Base-by-base conservation (phyloP, 1,139 yeast species). In the Saccharomyces hybrid region DNA sequence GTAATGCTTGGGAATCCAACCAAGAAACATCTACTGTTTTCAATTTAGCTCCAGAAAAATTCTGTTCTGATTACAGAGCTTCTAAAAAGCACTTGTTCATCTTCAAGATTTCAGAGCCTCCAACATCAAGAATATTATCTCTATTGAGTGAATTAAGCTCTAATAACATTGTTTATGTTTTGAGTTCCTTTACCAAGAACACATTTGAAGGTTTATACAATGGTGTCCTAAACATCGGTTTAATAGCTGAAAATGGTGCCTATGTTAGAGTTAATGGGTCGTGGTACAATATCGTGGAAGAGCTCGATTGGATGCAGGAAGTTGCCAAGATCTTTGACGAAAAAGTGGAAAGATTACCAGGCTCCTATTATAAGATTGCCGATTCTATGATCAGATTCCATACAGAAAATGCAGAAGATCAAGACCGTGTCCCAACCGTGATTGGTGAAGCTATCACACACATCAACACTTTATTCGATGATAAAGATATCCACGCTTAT, bases 241-340 rank as follows among this genome's bases (percentile, higher is more conserved):
- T 90, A 52, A 82, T 90, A 60, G 95, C 96, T 1, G 97, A 90
- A 68, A 84, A 85, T 66, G 97, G 97, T 26, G 95, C 89, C 1
- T 73, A 69, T 55, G 78, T 85, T 41, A 82, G 78, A 63, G 65
- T 84, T 23, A 58, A 63, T 6, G 64, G 65, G 9, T 73, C 74
- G 23, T 89, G 97, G 96, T 70, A 80, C 27, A 76, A 86, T 1
- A 73, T 87, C 42, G 79, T 79, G 28, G 81, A 82, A 53, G 78
- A 78, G 52, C 64, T 67, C 1, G 80, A 78, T 52, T 69, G 76
- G 53, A 82, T 23, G 25, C 5, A 23, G 4, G 25, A 23, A 23
- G 25, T 23, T 3, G 25, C 25, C 25, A 23, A 23, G 25, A 23
- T 23, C 5, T 23, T 23, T 23, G 25, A 23, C 5, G 25, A 23